phyloP scores from a whole-genome alignment of 1,139 yeast genomes.

The Scheffersomyces segobiensis region DNA sequence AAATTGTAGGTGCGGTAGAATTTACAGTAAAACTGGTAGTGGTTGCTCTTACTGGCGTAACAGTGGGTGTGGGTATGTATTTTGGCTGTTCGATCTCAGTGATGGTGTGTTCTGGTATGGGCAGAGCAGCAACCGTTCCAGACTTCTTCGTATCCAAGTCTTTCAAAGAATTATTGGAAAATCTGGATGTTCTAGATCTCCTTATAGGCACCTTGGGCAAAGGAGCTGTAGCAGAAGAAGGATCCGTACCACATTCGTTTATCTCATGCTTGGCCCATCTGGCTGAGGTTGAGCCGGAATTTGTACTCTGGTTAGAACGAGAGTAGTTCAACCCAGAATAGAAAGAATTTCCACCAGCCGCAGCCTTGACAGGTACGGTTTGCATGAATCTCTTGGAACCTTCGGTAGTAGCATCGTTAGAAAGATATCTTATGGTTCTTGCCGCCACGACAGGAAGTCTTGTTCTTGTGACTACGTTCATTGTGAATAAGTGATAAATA shows the following conservation, averaged over 20 bases:
- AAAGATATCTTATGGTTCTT: constrained; percentile 19
- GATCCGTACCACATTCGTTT: background rate
- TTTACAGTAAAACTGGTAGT: background rate
- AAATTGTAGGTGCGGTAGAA: constrained; percentile 9
- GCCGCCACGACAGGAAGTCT: constrained; percentile 10
- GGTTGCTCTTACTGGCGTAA: constrained; percentile 1
- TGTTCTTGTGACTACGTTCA: constrained; percentile 16
- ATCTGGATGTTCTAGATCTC: constrained; percentile 41
- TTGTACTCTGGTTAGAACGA: constrained; percentile 3
- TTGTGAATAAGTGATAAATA: constrained; percentile 2
- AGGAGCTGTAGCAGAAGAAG: constrained; percentile 7
- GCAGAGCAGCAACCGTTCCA: background rate
- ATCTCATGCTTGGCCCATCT: constrained; percentile 26
- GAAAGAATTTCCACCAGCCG: constrained; percentile 21
- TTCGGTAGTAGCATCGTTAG: constrained; percentile 27
- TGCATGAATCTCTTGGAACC: constrained; percentile 42
- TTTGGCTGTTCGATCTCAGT: background rate
- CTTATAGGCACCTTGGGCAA: constrained; percentile 20
- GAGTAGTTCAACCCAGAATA: constrained; percentile 30
- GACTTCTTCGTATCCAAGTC: constrained; percentile 3
- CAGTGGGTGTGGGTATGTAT: background rate
- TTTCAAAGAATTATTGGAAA: constrained; percentile 19
- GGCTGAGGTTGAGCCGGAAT: constrained; percentile 13
- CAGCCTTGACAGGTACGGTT: constrained; percentile 34
- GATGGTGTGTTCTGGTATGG: background rate